Evolutionary conservation across 2,329 filamentous ascomycete genomes (phyloP).

Genomic region (Amylocarpus encephaloides): DNA sequence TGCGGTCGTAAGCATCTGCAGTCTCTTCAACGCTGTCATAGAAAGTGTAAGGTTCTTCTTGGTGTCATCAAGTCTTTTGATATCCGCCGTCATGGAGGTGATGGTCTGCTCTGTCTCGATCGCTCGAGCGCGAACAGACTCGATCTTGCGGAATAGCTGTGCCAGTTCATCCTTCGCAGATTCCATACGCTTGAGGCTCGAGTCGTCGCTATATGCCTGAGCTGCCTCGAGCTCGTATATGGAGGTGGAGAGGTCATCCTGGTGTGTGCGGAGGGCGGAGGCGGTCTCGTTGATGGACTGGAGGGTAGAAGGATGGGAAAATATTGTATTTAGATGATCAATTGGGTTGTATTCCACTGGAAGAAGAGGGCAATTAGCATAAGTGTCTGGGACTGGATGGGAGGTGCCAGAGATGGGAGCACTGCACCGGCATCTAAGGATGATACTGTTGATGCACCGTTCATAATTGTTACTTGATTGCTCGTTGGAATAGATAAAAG

Average conservation of each 20-base stretch:
- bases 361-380: conserved; percentile 12
- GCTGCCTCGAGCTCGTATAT: conserved; percentile 66
- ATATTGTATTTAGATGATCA: conserved; percentile 86
- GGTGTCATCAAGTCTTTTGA: conserved; percentile 92
- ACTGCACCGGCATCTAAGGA: conserved; percentile 32
- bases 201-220: conserved; percentile 79
- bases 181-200: conserved; percentile 86
- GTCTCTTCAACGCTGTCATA: conserved; percentile 93
- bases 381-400: neutral
- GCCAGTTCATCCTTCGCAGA: conserved; percentile 84
- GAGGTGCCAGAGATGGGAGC: neutral
- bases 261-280: conserved; percentile 64
- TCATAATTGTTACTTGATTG: conserved; percentile 24
- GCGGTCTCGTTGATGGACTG: conserved; percentile 70
- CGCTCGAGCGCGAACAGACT: conserved; percentile 81
- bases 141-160: conserved; percentile 88
- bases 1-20: conserved; percentile 99
- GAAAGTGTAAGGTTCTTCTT: conserved; percentile 94
- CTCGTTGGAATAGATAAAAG: neutral
- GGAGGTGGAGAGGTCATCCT: conserved; percentile 74
- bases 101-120: conserved; percentile 92
- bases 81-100: conserved; percentile 97
- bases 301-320: conserved; percentile 81
- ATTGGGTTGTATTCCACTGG: conserved; percentile 84
- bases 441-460: conserved; percentile 24